phyloP scores from a whole-genome alignment of 1,284 basidiomycete genomes.

The Sanghuangporus baumii region DNA sequence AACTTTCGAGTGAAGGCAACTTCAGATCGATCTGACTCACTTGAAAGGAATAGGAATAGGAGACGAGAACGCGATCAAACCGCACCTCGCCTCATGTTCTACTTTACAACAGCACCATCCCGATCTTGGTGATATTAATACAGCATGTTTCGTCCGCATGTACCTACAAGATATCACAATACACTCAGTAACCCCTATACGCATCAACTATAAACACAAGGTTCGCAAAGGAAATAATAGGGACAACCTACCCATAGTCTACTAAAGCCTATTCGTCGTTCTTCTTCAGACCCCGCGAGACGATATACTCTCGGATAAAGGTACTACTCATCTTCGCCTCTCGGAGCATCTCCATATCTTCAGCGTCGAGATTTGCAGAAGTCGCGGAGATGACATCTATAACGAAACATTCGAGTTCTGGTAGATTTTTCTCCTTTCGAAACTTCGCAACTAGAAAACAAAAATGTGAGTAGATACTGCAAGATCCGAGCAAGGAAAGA shows the following conservation, averaged over 20 bases:
- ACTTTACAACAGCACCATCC: too few relatives aligned
- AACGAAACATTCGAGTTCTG: slow-evolving; percentile 62
- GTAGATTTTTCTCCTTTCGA: slow-evolving; percentile 49
- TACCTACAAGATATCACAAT: too few relatives aligned
- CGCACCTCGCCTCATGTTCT: too few relatives aligned
- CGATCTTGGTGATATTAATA: too few relatives aligned
- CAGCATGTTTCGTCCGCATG: too few relatives aligned
- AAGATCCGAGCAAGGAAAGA: background rate
- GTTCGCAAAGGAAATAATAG: background rate
- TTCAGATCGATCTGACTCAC: too few relatives aligned
- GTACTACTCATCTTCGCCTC: slow-evolving; percentile 88
- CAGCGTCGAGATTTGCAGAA: slow-evolving; percentile 47
- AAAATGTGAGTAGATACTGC: background rate
- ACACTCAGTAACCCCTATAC: too few relatives aligned
- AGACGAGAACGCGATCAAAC: too few relatives aligned
- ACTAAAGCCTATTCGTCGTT: background rate
- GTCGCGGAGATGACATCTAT: slow-evolving; percentile 84
- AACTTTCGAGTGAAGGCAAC: too few relatives aligned
- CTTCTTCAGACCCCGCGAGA: slow-evolving; percentile 27
- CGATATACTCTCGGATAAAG: slow-evolving; percentile 82
- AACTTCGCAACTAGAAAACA: slow-evolving; percentile 51
- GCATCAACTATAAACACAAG: too few relatives aligned
- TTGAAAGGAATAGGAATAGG: too few relatives aligned
- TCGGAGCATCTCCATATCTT: slow-evolving; percentile 63
- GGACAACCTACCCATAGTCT: background rate